Conservation (phyloP, 441 rosid genomes). For the Euphorbia celastroides region DNA sequence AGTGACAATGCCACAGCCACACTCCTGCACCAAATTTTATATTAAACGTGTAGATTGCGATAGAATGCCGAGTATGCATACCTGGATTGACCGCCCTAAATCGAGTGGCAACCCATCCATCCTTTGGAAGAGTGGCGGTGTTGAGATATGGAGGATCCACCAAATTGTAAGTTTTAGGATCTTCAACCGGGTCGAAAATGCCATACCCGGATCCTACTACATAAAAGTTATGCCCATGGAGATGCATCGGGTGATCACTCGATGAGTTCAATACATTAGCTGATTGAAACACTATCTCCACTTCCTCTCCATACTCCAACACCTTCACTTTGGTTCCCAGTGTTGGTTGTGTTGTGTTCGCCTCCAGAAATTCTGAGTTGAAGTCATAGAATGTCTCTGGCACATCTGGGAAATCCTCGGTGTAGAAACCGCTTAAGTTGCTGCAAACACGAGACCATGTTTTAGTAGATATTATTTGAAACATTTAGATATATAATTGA, state of each 20-base stretch:
- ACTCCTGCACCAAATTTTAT: conserved; percentile 15
- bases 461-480: too few relatives aligned
- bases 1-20: conserved; percentile 8
- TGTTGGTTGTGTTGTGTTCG: background rate
- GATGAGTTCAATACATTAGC: conserved; percentile 18
- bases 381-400: background rate
- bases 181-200: conserved; percentile 15
- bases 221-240: conserved; percentile 31
- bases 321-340: background rate
- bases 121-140: conserved; percentile 23
- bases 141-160: conserved; percentile 29
- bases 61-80: background rate
- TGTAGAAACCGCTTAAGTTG: background rate
- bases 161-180: conserved; percentile 21
- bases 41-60: too few relatives aligned
- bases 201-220: conserved; percentile 23
- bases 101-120: conserved; percentile 27
- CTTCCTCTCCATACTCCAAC: conserved; percentile 20
- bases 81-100: conserved; percentile 31
- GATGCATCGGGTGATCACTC: conserved; percentile 29
- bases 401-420: conserved; percentile 1
- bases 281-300: conserved; percentile 31
- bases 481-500: too few relatives aligned
- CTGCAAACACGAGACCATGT: background rate
- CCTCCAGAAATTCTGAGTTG: conserved; percentile 14